A percentile compares a stretch with the other conserved stretches of the same genome.
Conservation (phyloP, 345 rosid genomes). For the Citrus reticulata region DNA sequence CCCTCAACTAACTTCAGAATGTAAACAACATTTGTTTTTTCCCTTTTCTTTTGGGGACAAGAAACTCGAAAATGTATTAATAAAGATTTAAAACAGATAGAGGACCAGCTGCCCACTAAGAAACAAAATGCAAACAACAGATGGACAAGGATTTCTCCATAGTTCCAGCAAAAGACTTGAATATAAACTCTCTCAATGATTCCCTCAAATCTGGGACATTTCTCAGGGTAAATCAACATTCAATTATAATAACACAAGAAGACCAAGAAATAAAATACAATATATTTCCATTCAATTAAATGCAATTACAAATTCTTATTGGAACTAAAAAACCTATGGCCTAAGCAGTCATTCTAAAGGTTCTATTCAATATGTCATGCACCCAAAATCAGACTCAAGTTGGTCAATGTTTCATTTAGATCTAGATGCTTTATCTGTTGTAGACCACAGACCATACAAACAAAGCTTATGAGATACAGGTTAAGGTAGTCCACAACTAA, state of each 20-base stretch:
- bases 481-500: not conserved
- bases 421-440: not conserved
- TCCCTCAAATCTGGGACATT: not conserved
- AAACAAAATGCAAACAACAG: too few species aligned
- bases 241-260: not conserved
- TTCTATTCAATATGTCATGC: not conserved
- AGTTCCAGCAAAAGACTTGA: not conserved
- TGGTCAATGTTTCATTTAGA: not conserved
- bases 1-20: not conserved
- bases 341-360: not conserved
- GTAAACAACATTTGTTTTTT: not conserved
- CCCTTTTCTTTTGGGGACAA: too few species aligned
- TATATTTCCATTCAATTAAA: not conserved
- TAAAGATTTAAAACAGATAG: too few species aligned
- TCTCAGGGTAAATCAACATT: not conserved
- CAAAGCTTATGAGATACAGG: not conserved
- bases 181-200: not conserved
- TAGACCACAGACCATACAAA: not conserved
- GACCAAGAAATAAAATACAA: not conserved
- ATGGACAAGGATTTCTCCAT: not conserved
- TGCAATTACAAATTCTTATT: not conserved
- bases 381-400: not conserved
- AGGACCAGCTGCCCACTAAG: too few species aligned
- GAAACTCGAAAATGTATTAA: too few species aligned
- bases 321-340: not conserved